Evolutionary conservation across 2,329 filamentous ascomycete species (phyloP).

Genomic region (Neocatenulostroma microsporum): DNA sequence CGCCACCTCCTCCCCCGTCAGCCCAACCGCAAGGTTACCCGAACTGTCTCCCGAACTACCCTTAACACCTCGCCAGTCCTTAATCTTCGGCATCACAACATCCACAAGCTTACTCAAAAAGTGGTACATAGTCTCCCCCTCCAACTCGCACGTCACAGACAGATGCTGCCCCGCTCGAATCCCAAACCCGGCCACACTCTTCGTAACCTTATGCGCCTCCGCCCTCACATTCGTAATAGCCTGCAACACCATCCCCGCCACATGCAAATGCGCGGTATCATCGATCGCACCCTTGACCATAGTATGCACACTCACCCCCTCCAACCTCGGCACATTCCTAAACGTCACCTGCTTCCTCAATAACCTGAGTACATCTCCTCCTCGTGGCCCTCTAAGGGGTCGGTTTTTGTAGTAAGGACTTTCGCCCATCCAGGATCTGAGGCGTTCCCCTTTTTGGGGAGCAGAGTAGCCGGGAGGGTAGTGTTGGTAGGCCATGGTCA

Average conservation of each 20-base stretch:
- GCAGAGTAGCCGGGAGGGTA: constrained; percentile 65
- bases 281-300: constrained; percentile 60
- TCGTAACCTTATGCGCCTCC: constrained; percentile 59
- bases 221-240: constrained; percentile 74
- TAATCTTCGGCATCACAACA: constrained; percentile 86
- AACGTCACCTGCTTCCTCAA: constrained; percentile 63
- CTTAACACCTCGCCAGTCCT: constrained; percentile 83
- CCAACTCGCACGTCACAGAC: constrained; percentile 68
- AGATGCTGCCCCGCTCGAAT: constrained; percentile 63
- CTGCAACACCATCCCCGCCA: constrained; percentile 76
- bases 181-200: constrained; percentile 66
- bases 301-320: constrained; percentile 71
- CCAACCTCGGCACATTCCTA: constrained; percentile 75
- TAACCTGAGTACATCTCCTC: constrained; percentile 62
- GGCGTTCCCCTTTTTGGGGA: constrained; percentile 52
- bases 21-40: constrained; percentile 79
- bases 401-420: constrained; percentile 94
- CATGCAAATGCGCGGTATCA: constrained; percentile 68
- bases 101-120: constrained; percentile 87
- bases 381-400: constrained; percentile 74
- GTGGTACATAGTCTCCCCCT: constrained; percentile 74
- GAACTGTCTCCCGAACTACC: constrained; percentile 73
- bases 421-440: constrained; percentile 80
- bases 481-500: constrained; percentile 84
- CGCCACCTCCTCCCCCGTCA: constrained; percentile 65